Conservation (phyloP, 2,329 filamentous ascomycete species). For the Coleophoma crateriformis region DNA sequence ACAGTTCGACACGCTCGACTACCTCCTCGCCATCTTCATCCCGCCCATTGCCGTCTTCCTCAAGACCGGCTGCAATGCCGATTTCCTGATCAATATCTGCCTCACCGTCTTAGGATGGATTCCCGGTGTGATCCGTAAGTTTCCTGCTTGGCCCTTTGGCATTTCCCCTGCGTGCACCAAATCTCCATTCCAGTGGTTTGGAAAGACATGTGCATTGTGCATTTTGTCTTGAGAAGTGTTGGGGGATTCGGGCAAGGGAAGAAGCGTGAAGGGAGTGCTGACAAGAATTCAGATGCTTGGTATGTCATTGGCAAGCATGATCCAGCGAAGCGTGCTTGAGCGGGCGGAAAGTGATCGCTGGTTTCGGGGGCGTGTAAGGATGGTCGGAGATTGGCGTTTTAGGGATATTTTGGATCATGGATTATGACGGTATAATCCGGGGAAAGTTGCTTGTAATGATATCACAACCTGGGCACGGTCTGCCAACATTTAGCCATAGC, state of each 20-base stretch:
- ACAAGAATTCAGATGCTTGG: conserved; percentile 18
- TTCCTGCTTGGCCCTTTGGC: neutral
- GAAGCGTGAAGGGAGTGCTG: neutral
- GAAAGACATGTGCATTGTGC: no score
- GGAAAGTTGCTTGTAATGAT: no score
- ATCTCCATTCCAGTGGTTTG: no score
- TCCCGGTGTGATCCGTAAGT: conserved; percentile 24
- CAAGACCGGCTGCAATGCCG: conserved; percentile 30
- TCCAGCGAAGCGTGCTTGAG: conserved; percentile 9
- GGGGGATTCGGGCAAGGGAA: no score
- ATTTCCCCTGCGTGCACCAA: neutral
- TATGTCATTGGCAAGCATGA: conserved; percentile 21
- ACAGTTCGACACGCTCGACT: conserved; percentile 19
- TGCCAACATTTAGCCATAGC: no score
- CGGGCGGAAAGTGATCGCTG: neutral
- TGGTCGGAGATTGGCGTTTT: no score
- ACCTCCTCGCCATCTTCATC: conserved; percentile 23
- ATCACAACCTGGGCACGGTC: no score
- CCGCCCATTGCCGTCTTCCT: conserved; percentile 28
- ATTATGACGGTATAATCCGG: no score
- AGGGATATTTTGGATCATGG: no score
- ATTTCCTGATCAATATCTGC: conserved; percentile 34
- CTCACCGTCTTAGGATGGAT: conserved; percentile 30
- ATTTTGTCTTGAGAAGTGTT: no score
- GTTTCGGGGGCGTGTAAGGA: no score